phyloP scores from a whole-genome alignment of 2,329 filamentous ascomycete genomes.

The Colletotrichum sp. region DNA sequence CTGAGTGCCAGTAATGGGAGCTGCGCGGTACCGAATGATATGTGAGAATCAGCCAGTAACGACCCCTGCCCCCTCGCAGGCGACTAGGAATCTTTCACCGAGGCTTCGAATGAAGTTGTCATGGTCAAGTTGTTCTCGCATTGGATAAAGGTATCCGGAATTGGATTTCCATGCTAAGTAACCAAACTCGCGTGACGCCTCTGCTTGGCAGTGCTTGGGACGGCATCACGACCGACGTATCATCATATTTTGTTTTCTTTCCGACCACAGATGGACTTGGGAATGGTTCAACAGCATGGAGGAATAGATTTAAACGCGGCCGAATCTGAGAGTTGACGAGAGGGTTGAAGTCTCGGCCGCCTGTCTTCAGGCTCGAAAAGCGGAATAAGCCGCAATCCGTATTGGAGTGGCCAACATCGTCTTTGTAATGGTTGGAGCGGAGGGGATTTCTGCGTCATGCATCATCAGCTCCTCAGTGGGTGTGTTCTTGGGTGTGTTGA shows the following conservation, averaged over 20 bases:
- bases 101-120: too few relatives aligned
- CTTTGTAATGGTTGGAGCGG: background rate
- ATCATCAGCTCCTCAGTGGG: background rate
- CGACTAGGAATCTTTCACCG: too few relatives aligned
- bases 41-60: too few relatives aligned
- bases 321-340: too few relatives aligned
- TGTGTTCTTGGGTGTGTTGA: background rate
- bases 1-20: too few relatives aligned
- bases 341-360: background rate
- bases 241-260: background rate
- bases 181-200: background rate
- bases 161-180: background rate
- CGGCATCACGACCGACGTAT: background rate
- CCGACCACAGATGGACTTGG: background rate
- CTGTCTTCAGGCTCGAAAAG: background rate
- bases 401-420: background rate
- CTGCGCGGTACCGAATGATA: too few relatives aligned
- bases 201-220: background rate
- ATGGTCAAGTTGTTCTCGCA: too few relatives aligned
- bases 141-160: too few relatives aligned
- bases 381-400: background rate
- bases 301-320: too few relatives aligned
- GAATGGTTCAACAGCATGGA: too few relatives aligned
- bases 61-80: too few relatives aligned
- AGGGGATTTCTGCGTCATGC: background rate